Percentiles rank a stretch among this genome's conserved stretches.
Conservation (phyloP, 78 protist species). For the Pigoraptor vietnamica region DNA sequence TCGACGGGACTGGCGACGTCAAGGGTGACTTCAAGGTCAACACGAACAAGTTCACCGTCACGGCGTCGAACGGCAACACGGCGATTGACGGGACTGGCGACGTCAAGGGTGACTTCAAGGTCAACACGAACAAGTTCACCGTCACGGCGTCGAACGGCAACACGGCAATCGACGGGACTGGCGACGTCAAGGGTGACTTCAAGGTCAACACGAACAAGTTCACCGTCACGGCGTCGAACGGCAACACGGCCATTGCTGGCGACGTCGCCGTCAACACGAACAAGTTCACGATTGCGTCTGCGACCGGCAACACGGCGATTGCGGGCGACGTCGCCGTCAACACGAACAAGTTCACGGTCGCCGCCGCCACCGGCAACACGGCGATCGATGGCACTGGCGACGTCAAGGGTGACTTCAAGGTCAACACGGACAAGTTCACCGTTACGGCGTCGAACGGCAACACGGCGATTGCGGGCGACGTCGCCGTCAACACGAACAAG, state of each 20-base stretch:
- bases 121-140: not conserved
- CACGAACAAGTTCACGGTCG: not conserved
- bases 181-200: not conserved
- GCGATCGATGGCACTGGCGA: too few species aligned
- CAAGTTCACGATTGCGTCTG: not conserved
- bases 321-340: not conserved
- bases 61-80: too few species aligned
- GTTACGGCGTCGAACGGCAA: not conserved
- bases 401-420: not conserved
- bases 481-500: not conserved
- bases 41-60: too few species aligned
- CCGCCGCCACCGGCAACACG: not conserved
- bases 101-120: not conserved
- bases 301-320: not conserved
- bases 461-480: not conserved
- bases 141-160: not conserved
- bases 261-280: not conserved
- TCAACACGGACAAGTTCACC: not conserved
- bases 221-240: not conserved
- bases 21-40: too few species aligned
- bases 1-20: too few species aligned
- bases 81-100: too few species aligned
- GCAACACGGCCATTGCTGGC: not conserved
- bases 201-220: not conserved
- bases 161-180: not conserved